Evolutionary conservation across 202 grass and related monocot genomes (phyloP), one percentile per base, ranked within the genome.

Genomic region (Schoenoplectus tabernaemontani): DNA sequence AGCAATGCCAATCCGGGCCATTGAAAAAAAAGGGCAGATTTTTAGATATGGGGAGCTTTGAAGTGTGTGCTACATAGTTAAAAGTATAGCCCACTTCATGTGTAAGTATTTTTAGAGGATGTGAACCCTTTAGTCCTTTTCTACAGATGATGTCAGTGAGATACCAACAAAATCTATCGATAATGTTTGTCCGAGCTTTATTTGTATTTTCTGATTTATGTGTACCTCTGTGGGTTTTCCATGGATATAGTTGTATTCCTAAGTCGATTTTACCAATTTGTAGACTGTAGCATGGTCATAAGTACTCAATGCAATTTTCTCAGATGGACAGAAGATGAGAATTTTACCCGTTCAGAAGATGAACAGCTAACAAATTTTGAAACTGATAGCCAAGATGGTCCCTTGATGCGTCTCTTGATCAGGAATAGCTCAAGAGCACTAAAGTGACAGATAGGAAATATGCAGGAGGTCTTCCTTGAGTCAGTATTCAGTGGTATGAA

Each of bases 361-460:
- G 91, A 61, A 61, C 94, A 86, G 64, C 81, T 84, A 42, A 46
- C 65, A 77, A 99, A 99, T 83, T 96, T 92, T 20, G 90, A 96
- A 84, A 99, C 69, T 0, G 88, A 92, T 9, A 99, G 82, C 96
- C 96, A 99, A 85, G 88, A 91, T 53, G 96, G 96, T 32, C 96
- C 96, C 76, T 92, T 99, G 69, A 99, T 92, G 78, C 92, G 88
- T 57, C 96, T 96, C 86, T 99, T 99, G 84, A 99, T 83, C 48
- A 99, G 86, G 81, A 99, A 91, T 53, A 99, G 65, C 82, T 99
- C 96, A 75, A 99, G 88, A 59, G 92, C 92, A 86, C 96, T 99
- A 86, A 5, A 85, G 79, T 74, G 39, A 26, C 76, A 88, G 43
- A 86, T n/a, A 42, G 75, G 56, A 63, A 79, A 64, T 80, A 57